Percentiles rank a stretch among this genome's conserved stretches.
Evolutionary conservation across 352 stramenopile genomes (phyloP).

Genomic region (Pythium brachiatum): DNA sequence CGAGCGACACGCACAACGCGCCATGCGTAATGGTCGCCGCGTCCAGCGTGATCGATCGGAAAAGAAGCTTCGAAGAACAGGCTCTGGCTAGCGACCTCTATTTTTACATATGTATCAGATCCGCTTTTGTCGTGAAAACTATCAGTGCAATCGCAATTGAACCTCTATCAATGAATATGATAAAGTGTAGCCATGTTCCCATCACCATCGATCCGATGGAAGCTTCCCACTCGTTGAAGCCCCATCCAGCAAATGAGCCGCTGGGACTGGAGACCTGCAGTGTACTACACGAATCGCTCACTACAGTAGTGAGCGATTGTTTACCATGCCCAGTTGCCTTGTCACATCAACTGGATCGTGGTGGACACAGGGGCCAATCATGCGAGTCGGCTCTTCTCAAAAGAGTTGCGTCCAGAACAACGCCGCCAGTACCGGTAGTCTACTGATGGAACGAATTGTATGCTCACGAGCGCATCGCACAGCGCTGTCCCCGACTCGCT

Average conservation of each 20-base stretch:
- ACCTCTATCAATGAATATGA: not conserved
- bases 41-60: too few relatives aligned
- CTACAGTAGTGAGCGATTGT: too few relatives aligned
- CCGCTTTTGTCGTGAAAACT: not conserved
- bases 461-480: too few relatives aligned
- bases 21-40: constrained; percentile 7
- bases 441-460: too few relatives aligned
- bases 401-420: too few relatives aligned
- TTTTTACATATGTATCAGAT: constrained; percentile 1
- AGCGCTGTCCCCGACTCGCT: too few relatives aligned
- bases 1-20: constrained; percentile 3
- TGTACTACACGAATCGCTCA: too few relatives aligned
- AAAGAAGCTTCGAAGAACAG: not conserved
- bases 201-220: not conserved
- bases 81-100: not conserved
- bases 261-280: not conserved
- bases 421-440: too few relatives aligned
- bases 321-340: too few relatives aligned
- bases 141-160: not conserved
- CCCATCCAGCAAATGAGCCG: not conserved
- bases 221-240: not conserved
- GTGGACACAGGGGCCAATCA: too few relatives aligned
- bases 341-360: too few relatives aligned
- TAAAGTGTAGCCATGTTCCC: not conserved
- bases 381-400: too few relatives aligned